Percentiles rank a stretch among this genome's conserved stretches.
phyloP scores from a whole-genome alignment of 352 stramenopile species.

The Aphanomyces euteiches region DNA sequence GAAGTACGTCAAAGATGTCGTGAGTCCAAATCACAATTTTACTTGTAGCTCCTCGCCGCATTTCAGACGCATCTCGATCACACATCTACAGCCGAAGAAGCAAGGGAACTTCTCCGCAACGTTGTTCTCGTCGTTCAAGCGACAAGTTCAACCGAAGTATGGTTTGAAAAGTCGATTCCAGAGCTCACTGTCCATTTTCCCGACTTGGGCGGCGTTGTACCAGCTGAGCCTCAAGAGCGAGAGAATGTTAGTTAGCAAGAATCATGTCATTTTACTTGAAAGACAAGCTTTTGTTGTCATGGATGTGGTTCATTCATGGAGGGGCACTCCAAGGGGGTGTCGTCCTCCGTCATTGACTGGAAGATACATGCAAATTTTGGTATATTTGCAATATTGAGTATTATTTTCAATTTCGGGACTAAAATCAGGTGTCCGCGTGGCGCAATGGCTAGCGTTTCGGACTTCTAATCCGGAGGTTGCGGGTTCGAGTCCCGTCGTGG shows the following conservation, averaged over 20 bases:
- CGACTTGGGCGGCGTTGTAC: neutral
- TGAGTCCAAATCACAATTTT: neutral
- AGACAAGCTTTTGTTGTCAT: neutral
- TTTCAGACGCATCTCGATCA: neutral
- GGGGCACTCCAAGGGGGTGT: no score
- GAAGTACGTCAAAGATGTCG: neutral
- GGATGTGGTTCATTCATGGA: no score
- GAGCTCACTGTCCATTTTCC: slow-evolving; percentile 7
- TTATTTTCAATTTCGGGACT: neutral
- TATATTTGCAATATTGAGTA: no score
- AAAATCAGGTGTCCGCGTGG: slow-evolving; percentile 9
- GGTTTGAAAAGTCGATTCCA: slow-evolving; percentile 14
- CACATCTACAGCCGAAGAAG: neutral
- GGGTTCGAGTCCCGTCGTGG: slow-evolving; percentile 26
- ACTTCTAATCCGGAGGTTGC: slow-evolving; percentile 29
- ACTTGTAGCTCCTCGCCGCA: neutral
- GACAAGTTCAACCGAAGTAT: neutral
- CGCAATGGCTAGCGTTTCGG: slow-evolving; percentile 27
- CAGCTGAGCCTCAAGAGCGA: neutral
- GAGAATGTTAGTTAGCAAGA: neutral
- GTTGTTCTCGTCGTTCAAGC: slow-evolving; percentile 15
- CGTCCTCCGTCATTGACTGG: no score
- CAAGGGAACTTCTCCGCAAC: slow-evolving; percentile 23
- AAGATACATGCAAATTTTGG: no score
- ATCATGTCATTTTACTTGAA: neutral